Percentiles rank a stretch among this genome's conserved stretches.
Evolutionary conservation across 306 rosid genomes (phyloP).

Genomic region (Nissolia schottii): DNA sequence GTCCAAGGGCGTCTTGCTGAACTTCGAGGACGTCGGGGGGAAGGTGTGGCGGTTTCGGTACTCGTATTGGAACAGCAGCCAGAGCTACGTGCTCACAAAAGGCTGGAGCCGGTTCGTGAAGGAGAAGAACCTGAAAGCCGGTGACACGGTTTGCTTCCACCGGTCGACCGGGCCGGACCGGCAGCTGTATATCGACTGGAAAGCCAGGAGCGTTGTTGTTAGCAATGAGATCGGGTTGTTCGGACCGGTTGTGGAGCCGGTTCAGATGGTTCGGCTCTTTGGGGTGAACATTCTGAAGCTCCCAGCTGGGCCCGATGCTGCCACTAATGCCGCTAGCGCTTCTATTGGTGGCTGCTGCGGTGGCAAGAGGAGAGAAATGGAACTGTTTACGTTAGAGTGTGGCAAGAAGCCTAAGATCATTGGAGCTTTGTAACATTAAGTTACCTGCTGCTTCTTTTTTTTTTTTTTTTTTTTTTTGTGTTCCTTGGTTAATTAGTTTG

Average conservation of each 20-base stretch:
- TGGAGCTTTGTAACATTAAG: slow-evolving; percentile 71
- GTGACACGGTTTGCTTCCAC: slow-evolving; percentile 75
- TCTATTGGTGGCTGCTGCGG: slow-evolving; percentile 36
- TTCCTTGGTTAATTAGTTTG: too few species aligned
- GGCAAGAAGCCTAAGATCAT: slow-evolving; percentile 78
- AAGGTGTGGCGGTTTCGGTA: slow-evolving; percentile 96
- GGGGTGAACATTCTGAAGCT: slow-evolving; percentile 86
- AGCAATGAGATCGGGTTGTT: not conserved
- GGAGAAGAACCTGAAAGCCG: slow-evolving; percentile 84
- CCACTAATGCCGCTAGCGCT: not conserved
- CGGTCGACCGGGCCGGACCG: slow-evolving; percentile 68
- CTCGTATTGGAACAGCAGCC: slow-evolving; percentile 98
- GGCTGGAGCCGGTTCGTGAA: slow-evolving; percentile 99
- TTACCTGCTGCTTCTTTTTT: not conserved
- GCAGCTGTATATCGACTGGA: slow-evolving; percentile 81
- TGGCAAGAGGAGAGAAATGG: slow-evolving; percentile 77
- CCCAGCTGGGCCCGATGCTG: slow-evolving; percentile 35
- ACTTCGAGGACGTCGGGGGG: slow-evolving; percentile 86
- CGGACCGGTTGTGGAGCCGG: slow-evolving; percentile 44
- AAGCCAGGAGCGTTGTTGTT: slow-evolving; percentile 19
- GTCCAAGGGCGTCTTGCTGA: slow-evolving; percentile 67
- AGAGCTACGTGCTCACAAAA: slow-evolving; percentile 86
- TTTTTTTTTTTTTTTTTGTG: not conserved
- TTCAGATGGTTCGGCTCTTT: slow-evolving; percentile 75
- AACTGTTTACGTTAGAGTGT: slow-evolving; percentile 56